Conservation (phyloP, 1,284 basidiomycete genomes). For the Apiotrichum brassicae region DNA sequence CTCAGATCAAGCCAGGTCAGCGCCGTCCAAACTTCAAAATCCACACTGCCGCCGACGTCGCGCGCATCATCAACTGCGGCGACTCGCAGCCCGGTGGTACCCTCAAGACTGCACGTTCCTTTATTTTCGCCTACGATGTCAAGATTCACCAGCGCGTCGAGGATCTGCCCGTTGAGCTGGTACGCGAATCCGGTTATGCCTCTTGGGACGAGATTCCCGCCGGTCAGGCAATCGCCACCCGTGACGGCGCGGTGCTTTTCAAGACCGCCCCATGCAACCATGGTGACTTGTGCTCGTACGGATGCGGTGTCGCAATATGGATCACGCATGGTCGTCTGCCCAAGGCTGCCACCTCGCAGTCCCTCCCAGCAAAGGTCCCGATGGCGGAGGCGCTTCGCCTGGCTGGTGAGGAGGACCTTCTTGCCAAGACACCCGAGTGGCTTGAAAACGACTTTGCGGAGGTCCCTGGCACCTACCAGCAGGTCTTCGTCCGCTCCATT, state of each 20-base stretch:
- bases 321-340: conserved; percentile 48
- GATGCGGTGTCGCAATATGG: conserved; percentile 45
- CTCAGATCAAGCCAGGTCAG: conserved; percentile 43
- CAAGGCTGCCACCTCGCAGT: conserved; percentile 38
- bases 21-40: conserved; percentile 33
- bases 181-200: conserved; percentile 16
- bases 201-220: conserved; percentile 22
- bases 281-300: conserved; percentile 12
- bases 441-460: conserved; percentile 26
- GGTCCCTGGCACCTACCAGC: conserved; percentile 45
- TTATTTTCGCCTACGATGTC: conserved; percentile 48
- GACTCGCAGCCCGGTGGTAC: conserved; percentile 50
- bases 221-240: conserved; percentile 45
- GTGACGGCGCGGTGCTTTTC: conserved; percentile 48
- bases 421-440: conserved; percentile 46
- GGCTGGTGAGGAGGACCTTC: conserved; percentile 30
- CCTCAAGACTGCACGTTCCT: conserved; percentile 34
- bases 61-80: conserved; percentile 43
- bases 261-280: conserved; percentile 28
- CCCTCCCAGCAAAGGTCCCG: conserved; percentile 48
- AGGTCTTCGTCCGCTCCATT: conserved; percentile 47
- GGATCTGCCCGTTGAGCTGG: conserved; percentile 22
- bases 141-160: conserved; percentile 35
- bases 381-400: conserved; percentile 42
- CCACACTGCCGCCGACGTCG: conserved; percentile 44